Conservation (phyloP, 208 protist genomes). For the Crithidia bombi region DNA sequence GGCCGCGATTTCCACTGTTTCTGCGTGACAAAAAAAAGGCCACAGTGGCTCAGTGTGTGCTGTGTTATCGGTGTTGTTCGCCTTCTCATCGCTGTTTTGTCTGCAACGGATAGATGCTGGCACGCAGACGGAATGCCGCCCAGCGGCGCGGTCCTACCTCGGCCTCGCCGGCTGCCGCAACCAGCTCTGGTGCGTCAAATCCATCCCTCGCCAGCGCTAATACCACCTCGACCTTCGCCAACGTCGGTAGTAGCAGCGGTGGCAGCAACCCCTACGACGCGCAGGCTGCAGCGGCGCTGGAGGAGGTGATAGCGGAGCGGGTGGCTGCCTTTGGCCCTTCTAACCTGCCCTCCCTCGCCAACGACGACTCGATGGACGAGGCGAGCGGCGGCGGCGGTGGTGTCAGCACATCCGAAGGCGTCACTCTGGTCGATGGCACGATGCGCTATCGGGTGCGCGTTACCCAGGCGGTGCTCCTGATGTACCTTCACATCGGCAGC, state of each 20-base stretch:
- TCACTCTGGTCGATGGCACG: constrained; percentile 26
- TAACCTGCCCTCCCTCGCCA: constrained; percentile 66
- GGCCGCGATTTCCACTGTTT: no score
- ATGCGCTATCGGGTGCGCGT: constrained; percentile 38
- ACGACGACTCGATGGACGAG: constrained; percentile 45
- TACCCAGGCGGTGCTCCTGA: constrained; percentile 89
- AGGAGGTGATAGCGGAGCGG: constrained; percentile 61
- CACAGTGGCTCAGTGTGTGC: neutral
- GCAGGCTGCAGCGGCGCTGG: constrained; percentile 18
- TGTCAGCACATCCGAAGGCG: constrained; percentile 19
- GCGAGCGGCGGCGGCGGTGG: constrained; percentile 14
- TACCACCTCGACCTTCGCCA: neutral
- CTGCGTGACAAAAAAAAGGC: neutral
- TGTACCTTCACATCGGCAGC: constrained; percentile 98
- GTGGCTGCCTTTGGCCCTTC: constrained; percentile 70
- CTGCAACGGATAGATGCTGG: constrained; percentile 7
- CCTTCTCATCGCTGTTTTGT: constrained; percentile 2
- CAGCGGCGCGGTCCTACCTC: constrained; percentile 14
- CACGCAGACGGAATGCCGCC: constrained; percentile 22
- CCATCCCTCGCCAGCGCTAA: neutral
- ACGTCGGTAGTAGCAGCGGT: neutral
- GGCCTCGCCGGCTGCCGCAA: neutral
- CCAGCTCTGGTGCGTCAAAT: neutral
- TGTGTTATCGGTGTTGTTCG: constrained; percentile 4
- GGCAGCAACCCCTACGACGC: constrained; percentile 16